Evolutionary conservation across 768 basidiomycete genomes (phyloP).

Genomic region (Steccherinum ochraceum): DNA sequence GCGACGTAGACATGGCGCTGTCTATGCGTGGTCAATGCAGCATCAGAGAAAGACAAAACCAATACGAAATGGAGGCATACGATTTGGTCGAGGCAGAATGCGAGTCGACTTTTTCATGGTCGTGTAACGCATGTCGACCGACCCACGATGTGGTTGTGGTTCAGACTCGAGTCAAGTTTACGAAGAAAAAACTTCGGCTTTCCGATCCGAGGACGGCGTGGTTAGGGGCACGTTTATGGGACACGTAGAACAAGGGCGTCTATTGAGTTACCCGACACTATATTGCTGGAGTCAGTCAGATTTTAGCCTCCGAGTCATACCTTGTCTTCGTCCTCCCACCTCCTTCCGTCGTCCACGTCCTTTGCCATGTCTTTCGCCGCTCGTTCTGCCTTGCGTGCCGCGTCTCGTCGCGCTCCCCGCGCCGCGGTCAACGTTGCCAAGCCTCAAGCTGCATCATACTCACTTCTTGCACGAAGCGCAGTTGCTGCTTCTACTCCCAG

Average conservation of each 20-base stretch:
- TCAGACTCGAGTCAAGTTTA: too few relatives aligned
- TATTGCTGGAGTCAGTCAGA: background rate
- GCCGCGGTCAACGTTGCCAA: conserved; percentile 32
- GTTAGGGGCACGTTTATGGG: background rate
- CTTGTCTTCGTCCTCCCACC: background rate
- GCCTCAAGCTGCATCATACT: conserved; percentile 59
- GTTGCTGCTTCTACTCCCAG: conserved; percentile 24
- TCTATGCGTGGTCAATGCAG: too few relatives aligned
- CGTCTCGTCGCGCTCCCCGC: conserved; percentile 61
- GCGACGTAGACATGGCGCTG: too few relatives aligned
- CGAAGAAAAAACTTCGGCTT: too few relatives aligned
- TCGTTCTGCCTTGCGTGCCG: conserved; percentile 63
- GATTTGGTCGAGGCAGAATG: too few relatives aligned
- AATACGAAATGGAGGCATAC: too few relatives aligned
- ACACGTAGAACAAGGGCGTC: background rate
- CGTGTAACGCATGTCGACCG: too few relatives aligned
- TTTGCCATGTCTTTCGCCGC: conserved; percentile 58
- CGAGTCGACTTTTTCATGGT: too few relatives aligned
- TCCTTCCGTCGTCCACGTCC: background rate
- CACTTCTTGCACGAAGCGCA: conserved; percentile 43
- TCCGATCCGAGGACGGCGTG: background rate
- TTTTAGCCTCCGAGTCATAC: background rate
- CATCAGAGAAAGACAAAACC: too few relatives aligned
- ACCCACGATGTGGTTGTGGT: too few relatives aligned
- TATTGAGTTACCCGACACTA: background rate